These are phyloP conservation scores for Dothistroma septosporum DNA, from an alignment of 2,329 filamentous ascomycete species.

Conservation along the genomic window DNA sequence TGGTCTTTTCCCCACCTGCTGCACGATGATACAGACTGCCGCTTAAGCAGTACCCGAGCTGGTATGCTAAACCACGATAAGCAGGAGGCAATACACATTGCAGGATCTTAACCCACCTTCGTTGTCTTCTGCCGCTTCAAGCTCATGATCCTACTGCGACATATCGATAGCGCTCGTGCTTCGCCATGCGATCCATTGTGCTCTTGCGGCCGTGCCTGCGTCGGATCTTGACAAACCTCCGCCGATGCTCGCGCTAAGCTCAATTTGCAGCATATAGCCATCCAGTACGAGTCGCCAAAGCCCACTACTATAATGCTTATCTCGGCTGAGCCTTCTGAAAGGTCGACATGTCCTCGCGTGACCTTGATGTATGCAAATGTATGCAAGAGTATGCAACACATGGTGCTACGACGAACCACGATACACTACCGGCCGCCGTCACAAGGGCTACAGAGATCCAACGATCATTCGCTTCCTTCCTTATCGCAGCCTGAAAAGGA, in stretches of 20 bases:
- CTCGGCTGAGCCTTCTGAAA: neutral
- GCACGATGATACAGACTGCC: neutral
- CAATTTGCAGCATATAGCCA: neutral
- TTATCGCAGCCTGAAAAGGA: neutral
- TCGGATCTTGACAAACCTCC: too few species aligned
- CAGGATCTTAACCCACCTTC: neutral
- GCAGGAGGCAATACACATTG: neutral
- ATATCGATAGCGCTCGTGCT: neutral
- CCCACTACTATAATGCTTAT: neutral
- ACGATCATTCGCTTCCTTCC: neutral
- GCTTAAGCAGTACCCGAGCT: neutral
- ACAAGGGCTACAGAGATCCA: neutral
- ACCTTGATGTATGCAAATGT: neutral
- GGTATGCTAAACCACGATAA: neutral
- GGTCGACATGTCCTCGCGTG: neutral
- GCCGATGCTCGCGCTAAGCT: neutral
- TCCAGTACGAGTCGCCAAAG: neutral
- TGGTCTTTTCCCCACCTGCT: neutral
- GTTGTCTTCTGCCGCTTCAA: neutral
- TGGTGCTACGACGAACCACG: neutral
- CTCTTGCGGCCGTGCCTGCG: neutral
- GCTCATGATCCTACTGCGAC: conserved; percentile 4
- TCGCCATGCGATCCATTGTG: neutral
- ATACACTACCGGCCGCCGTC: neutral
- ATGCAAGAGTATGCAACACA: neutral